Evolutionary conservation across 306 rosid species (phyloP).

Genomic region (Citrullus amarus): DNA sequence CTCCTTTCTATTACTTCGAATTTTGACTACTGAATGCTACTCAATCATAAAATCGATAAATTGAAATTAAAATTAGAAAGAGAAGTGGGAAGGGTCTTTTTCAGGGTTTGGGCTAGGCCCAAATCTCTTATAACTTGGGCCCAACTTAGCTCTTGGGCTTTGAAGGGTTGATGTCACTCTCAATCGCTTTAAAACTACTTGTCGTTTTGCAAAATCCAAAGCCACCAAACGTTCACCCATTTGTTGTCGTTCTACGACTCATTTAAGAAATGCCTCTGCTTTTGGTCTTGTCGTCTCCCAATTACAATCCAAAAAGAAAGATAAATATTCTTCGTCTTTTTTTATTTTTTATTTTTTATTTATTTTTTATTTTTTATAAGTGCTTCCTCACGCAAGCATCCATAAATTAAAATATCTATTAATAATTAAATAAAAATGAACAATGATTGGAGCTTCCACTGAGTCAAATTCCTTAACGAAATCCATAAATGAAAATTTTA

Average conservation of each 20-base stretch:
- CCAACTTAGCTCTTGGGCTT: not conserved
- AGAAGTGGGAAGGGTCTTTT: too few species aligned
- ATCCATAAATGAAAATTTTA: not conserved
- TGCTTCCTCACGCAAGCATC: conserved; percentile 9
- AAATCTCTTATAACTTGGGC: not conserved
- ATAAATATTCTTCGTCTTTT: not conserved
- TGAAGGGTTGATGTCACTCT: not conserved
- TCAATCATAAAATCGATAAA: too few species aligned
- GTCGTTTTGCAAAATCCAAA: not conserved
- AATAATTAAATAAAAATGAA: not conserved
- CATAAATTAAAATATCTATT: not conserved
- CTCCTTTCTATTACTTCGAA: too few species aligned
- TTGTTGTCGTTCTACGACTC: not conserved
- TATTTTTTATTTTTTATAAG: not conserved
- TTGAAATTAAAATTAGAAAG: too few species aligned
- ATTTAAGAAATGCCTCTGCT: not conserved
- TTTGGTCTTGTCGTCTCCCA: not conserved
- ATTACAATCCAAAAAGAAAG: not conserved
- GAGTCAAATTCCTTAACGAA: not conserved
- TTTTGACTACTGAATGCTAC: too few species aligned
- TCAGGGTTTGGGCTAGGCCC: not conserved
- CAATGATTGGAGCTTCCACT: not conserved
- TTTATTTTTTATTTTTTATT: not conserved
- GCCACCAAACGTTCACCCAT: not conserved
- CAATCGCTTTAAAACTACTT: not conserved